phyloP scores from a whole-genome alignment of 257 asterid species.

The Petunia secreta region DNA sequence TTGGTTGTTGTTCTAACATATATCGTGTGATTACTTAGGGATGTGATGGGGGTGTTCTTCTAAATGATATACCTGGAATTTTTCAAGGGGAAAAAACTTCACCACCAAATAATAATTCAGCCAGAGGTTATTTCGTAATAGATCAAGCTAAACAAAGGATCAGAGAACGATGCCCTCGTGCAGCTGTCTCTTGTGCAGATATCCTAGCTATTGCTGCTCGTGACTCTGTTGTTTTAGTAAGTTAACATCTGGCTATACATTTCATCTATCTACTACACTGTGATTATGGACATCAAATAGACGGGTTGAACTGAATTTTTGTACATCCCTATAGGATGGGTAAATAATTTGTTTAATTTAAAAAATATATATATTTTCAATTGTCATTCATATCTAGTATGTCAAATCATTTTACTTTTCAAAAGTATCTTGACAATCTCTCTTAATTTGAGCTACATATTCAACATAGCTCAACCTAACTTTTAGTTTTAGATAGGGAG shows the following conservation, averaged over 20 bases:
- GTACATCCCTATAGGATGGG: no score
- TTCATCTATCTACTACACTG: no score
- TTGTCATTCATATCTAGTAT: no score
- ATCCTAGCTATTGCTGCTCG: conserved; percentile 29
- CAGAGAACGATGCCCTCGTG: conserved; percentile 5
- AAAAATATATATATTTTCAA: no score
- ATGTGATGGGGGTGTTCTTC: conserved; percentile 29
- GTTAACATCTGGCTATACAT: not conserved
- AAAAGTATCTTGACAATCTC: no score
- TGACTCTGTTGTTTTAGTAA: conserved; percentile 22
- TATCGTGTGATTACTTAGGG: conserved; percentile 2
- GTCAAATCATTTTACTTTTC: no score
- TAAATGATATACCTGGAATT: conserved; percentile 20
- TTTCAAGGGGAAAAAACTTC: conserved; percentile 29
- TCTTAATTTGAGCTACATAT: no score
- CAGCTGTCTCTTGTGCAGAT: conserved; percentile 26
- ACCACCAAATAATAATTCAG: conserved; percentile 26
- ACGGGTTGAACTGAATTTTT: no score
- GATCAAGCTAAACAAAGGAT: conserved; percentile 26
- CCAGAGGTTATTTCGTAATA: conserved; percentile 24
- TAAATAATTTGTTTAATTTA: no score
- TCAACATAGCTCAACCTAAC: no score
- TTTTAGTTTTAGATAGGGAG: no score
- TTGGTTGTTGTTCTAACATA: not conserved
- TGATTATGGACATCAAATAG: no score